These are phyloP conservation scores for Schwanniomyces pseudopolymorphus DNA, from an alignment of 805 yeast species.

Conservation along the genomic window DNA sequence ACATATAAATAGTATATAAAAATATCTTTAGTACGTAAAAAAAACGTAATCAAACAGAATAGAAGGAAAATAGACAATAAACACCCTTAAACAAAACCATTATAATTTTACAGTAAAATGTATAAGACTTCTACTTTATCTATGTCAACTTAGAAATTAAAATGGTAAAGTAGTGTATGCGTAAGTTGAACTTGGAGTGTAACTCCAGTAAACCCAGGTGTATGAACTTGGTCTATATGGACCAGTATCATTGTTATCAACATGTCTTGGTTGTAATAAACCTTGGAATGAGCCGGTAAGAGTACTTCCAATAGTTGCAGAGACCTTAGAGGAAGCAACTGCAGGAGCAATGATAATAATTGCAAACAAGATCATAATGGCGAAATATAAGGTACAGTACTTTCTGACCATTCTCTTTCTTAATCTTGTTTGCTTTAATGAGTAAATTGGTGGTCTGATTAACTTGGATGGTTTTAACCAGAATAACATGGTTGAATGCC, in stretches of 20 bases:
- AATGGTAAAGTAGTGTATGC: slow-evolving; percentile 54
- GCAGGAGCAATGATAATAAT: slow-evolving; percentile 90
- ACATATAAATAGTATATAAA: slow-evolving; percentile 1
- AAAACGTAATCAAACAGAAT: slow-evolving; percentile 1
- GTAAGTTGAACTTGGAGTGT: slow-evolving; percentile 50
- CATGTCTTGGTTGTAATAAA: slow-evolving; percentile 86
- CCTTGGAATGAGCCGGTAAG: slow-evolving; percentile 52
- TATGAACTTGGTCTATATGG: slow-evolving; percentile 32
- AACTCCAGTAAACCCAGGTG: slow-evolving; percentile 47
- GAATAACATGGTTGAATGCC: slow-evolving; percentile 98
- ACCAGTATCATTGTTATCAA: slow-evolving; percentile 83
- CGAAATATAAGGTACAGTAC: slow-evolving; percentile 80
- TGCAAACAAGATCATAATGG: slow-evolving; percentile 66
- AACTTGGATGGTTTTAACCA: slow-evolving; percentile 98
- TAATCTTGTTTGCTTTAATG: slow-evolving; percentile 92
- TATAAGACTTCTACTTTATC: not conserved
- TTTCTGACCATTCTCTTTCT: slow-evolving; percentile 97
- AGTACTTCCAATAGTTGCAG: slow-evolving; percentile 25
- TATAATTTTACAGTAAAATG: slow-evolving; percentile 3
- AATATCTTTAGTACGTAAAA: not conserved
- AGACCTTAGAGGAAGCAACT: slow-evolving; percentile 62
- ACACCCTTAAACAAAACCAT: not conserved
- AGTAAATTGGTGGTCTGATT: slow-evolving; percentile 96
- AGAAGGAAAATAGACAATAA: not conserved
- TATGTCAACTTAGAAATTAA: not conserved